Evolutionary conservation across 371 early-diverging fungal genomes (phyloP).

Genomic region (Haplosporangium sp.): DNA sequence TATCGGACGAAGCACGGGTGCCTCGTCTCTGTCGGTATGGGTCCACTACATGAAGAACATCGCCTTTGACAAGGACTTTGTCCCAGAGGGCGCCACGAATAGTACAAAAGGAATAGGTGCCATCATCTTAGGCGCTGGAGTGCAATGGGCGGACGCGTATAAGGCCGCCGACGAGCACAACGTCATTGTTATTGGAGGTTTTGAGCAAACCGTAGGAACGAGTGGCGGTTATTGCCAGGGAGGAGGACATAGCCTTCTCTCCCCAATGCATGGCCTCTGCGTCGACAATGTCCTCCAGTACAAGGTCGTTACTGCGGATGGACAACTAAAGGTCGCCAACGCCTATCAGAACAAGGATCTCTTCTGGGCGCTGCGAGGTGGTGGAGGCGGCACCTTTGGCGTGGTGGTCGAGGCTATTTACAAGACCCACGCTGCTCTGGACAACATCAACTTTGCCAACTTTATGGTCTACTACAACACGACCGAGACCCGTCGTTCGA

Average conservation of each 20-base stretch:
- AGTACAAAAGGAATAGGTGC: slow-evolving; percentile 8
- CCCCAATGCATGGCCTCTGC: slow-evolving; percentile 57
- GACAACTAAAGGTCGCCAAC: slow-evolving; percentile 54
- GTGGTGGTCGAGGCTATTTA: slow-evolving; percentile 50
- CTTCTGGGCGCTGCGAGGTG: slow-evolving; percentile 70
- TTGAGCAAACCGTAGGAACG: slow-evolving; percentile 36
- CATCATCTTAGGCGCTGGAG: slow-evolving; percentile 27
- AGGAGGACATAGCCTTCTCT: slow-evolving; percentile 51
- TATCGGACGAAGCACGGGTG: slow-evolving; percentile 56
- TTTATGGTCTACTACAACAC: neutral
- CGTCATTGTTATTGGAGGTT: slow-evolving; percentile 48
- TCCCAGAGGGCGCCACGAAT: slow-evolving; percentile 20
- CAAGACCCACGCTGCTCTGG: slow-evolving; percentile 38
- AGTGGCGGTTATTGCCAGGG: slow-evolving; percentile 52
- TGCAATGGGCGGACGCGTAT: slow-evolving; percentile 36
- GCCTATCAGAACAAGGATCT: slow-evolving; percentile 57
- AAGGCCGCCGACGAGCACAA: slow-evolving; percentile 14
- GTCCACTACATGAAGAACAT: slow-evolving; percentile 54
- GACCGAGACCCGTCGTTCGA: neutral
- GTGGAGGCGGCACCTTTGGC: slow-evolving; percentile 61
- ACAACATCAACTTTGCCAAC: slow-evolving; percentile 18
- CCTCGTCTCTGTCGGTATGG: slow-evolving; percentile 59
- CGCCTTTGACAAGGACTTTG: slow-evolving; percentile 21
- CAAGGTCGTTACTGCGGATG: slow-evolving; percentile 59
- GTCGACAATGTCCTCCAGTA: slow-evolving; percentile 61